Evolutionary conservation across 768 basidiomycete genomes (phyloP), one percentile per base, ranked within the genome.

Genomic region (Pisolithus sp.): DNA sequence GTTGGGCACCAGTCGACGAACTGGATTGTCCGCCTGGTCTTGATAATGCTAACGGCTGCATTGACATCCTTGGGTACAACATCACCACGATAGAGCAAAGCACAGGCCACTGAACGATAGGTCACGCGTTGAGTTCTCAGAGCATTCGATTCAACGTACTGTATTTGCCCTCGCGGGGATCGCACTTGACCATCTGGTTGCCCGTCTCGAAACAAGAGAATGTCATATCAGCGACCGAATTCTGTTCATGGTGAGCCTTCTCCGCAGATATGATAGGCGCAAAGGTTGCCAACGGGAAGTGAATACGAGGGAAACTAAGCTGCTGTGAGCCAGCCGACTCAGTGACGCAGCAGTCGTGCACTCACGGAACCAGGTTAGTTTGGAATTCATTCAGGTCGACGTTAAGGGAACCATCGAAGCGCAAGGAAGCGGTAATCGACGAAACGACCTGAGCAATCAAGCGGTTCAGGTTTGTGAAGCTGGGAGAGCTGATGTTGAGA

Each of bases 381-480:
- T 97, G 95, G 84, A 98, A 98, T 74, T 98, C 95, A 73, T 94
- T 96, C 68, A 98, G 69, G 62, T 83, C 81, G 54, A 83, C 82
- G 60, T 82, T 83, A 54, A 83, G 72, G 39, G 77, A 78, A 36
- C 81, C 82, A 59, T 81, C 82, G 61, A 82, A 83, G 49, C 81
- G 77, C 30, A 82, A 78, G 20, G 95, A 97, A 37, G 94, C 94
- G 4, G 95, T 97, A 73, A 98, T 84, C 31, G 93, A 94, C 1
- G 96, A 99, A 54, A 99, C 96, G 59, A 98, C 96, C 68, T 98
- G 96, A 23, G 96, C 95, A 59, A 98, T 98, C 62, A 99, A 76
- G 55, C 96, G 77, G 76, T 99, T 98, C 60, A 98, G 72, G 80
- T 99, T 98, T 62, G 83, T 81, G 76, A 95, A 92, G 64, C 91